phyloP scores from a whole-genome alignment of 176 grass and related monocot genomes.

The Thinopyrum elongatum region DNA sequence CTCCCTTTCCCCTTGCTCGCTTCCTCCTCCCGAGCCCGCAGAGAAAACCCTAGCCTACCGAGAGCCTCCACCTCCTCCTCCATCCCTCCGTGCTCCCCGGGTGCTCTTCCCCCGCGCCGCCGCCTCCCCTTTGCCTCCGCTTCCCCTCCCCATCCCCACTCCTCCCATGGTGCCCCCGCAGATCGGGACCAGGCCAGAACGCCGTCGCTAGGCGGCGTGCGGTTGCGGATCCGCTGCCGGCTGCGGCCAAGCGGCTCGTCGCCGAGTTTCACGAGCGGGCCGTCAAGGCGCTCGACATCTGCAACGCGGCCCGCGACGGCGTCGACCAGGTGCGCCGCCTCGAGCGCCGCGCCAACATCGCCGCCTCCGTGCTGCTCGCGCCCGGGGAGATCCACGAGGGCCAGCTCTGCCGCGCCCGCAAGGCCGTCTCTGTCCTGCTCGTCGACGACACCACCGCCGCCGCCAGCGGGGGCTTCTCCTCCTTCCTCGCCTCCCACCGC shows the following conservation, averaged over 20 bases:
- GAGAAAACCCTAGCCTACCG: too few species aligned
- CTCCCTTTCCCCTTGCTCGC: too few species aligned
- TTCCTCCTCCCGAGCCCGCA: too few species aligned
- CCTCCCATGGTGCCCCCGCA: too few species aligned
- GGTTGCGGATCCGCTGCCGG: too few species aligned
- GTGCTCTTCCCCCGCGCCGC: too few species aligned
- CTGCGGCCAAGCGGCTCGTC: conserved; percentile 53
- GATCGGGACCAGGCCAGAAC: too few species aligned
- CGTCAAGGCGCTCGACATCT: conserved; percentile 91
- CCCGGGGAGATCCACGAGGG: conserved; percentile 48
- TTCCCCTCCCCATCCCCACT: too few species aligned
- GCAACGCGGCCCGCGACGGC: conserved; percentile 86
- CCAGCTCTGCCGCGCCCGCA: conserved; percentile 66
- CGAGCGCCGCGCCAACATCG: conserved; percentile 74
- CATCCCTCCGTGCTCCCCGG: too few species aligned
- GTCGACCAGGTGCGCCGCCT: conserved; percentile 70
- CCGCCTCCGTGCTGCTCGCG: conserved; percentile 49
- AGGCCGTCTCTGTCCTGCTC: conserved; percentile 67
- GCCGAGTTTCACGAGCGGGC: conserved; percentile 82
- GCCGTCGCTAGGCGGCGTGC: too few species aligned
- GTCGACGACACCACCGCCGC: conserved; percentile 63
- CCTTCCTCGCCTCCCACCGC: conserved; percentile 56
- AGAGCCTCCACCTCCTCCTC: too few species aligned
- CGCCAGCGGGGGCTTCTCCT: conserved; percentile 42
- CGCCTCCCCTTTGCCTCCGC: too few species aligned